These are phyloP conservation scores for Cercospora zeae-maydis DNA, from an alignment of 2,329 filamentous ascomycete genomes.

Conservation along the genomic window DNA sequence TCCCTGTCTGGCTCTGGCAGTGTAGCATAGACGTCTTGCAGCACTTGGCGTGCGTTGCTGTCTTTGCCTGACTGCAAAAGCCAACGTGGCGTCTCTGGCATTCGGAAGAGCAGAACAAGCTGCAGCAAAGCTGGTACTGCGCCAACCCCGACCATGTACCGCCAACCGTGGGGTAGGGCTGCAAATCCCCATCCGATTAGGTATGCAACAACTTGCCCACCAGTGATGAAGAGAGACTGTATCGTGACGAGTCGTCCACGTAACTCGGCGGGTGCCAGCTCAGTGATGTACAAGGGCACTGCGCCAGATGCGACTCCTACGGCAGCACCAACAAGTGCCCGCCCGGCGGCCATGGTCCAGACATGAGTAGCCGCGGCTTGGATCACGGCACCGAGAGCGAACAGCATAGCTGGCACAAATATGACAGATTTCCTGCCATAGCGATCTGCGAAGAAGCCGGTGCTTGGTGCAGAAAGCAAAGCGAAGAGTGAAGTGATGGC, in stretches of 20 bases:
- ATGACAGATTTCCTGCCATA: constrained; percentile 49
- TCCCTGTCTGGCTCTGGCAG: constrained; percentile 31
- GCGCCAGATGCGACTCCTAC: constrained; percentile 75
- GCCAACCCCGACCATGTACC: constrained; percentile 87
- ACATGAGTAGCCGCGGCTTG: constrained; percentile 62
- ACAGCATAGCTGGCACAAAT: constrained; percentile 60
- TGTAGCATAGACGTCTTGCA: constrained; percentile 40
- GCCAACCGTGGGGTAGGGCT: constrained; percentile 63
- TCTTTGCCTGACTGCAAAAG: constrained; percentile 66
- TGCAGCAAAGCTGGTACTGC: constrained; percentile 73
- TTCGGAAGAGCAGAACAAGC: constrained; percentile 61
- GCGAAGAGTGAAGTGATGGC: constrained; percentile 57
- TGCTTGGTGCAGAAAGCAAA: constrained; percentile 47
- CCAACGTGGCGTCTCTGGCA: constrained; percentile 90
- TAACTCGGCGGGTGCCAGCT: constrained; percentile 38
- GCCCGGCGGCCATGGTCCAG: constrained; percentile 61
- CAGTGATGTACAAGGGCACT: constrained; percentile 59
- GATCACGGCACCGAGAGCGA: constrained; percentile 62
- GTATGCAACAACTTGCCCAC: constrained; percentile 87
- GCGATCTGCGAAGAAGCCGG: constrained; percentile 47
- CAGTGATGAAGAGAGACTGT: constrained; percentile 76
- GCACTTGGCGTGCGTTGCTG: constrained; percentile 60
- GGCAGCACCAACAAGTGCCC: constrained; percentile 66
- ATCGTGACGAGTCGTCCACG: constrained; percentile 79
- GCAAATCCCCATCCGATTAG: constrained; percentile 74